phyloP scores from a whole-genome alignment of 2,329 filamentous ascomycete species.

The Nigrospora oryzae region DNA sequence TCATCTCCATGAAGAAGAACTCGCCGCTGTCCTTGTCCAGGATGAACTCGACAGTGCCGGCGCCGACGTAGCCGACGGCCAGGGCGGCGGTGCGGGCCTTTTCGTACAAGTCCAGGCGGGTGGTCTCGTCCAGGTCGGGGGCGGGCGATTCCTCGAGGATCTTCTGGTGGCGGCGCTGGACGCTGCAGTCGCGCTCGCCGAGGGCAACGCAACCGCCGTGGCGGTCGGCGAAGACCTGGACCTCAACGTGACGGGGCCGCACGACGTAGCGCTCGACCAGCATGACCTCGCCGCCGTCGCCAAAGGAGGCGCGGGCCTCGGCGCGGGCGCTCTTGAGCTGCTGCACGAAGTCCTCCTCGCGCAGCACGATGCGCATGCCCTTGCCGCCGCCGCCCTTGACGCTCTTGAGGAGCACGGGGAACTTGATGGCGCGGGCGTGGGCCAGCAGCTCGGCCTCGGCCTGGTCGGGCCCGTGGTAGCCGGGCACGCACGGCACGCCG shows the following conservation, averaged over 20 bases:
- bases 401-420: conserved; percentile 71
- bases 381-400: conserved; percentile 77
- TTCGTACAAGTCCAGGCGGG: conserved; percentile 55
- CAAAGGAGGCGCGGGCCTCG: conserved; percentile 71
- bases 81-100: conserved; percentile 58
- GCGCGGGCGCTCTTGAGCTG: conserved; percentile 67
- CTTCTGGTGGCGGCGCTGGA: conserved; percentile 84
- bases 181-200: conserved; percentile 80
- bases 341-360: conserved; percentile 58
- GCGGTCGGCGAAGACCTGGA: conserved; percentile 82
- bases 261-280: conserved; percentile 79
- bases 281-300: conserved; percentile 70
- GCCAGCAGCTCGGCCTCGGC: conserved; percentile 49
- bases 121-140: conserved; percentile 52
- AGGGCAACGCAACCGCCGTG: conserved; percentile 73
- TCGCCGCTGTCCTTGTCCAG: conserved; percentile 73
- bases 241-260: conserved; percentile 75
- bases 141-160: conserved; percentile 85
- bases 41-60: conserved; percentile 85
- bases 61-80: conserved; percentile 80
- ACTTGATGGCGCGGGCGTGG: conserved; percentile 63
- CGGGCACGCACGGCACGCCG: conserved; percentile 93
- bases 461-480: conserved; percentile 87
- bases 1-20: conserved; percentile 80
- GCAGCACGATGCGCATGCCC: conserved; percentile 69